A percentile compares a stretch with the other conserved stretches of the same genome.
Evolutionary conservation across 345 rosid genomes (phyloP).

Genomic region (Linum usitatissimum): DNA sequence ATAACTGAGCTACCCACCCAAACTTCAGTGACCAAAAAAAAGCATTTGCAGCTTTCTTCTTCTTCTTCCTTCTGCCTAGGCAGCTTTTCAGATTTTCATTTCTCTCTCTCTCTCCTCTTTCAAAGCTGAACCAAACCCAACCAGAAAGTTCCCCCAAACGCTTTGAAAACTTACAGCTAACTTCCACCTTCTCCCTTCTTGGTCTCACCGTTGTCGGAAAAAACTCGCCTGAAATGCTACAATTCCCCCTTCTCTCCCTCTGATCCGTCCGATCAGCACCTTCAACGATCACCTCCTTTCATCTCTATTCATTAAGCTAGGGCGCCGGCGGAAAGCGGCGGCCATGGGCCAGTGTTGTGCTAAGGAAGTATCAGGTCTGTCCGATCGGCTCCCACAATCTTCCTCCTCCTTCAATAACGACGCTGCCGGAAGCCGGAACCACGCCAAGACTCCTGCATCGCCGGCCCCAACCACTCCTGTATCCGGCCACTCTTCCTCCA

Average conservation of each 20-base stretch:
- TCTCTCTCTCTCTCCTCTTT: not conserved
- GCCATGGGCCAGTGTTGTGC: not conserved
- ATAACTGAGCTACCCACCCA: no score
- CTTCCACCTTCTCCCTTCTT: not conserved
- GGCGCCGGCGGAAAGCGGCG: no score
- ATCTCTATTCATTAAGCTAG: no score
- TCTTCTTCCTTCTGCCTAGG: not conserved
- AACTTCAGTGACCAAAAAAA: no score
- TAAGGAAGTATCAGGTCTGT: not conserved
- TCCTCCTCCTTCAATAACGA: not conserved
- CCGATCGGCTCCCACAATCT: not conserved
- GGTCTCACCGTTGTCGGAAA: not conserved
- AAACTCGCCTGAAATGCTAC: not conserved
- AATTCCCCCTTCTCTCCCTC: not conserved
- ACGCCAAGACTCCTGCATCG: conserved; percentile 12
- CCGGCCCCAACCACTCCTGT: conserved; percentile 8
- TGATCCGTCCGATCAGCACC: no score
- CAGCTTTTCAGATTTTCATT: not conserved
- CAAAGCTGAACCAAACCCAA: not conserved
- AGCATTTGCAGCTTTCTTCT: not conserved
- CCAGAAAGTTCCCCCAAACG: not conserved
- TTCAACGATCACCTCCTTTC: no score
- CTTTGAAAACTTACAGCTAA: not conserved
- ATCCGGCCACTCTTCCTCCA: conserved; percentile 4
- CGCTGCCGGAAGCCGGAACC: not conserved